These are phyloP conservation scores for Diddensiella caesifluorescens DNA, from an alignment of 805 yeast genomes.

Conservation along the genomic window DNA sequence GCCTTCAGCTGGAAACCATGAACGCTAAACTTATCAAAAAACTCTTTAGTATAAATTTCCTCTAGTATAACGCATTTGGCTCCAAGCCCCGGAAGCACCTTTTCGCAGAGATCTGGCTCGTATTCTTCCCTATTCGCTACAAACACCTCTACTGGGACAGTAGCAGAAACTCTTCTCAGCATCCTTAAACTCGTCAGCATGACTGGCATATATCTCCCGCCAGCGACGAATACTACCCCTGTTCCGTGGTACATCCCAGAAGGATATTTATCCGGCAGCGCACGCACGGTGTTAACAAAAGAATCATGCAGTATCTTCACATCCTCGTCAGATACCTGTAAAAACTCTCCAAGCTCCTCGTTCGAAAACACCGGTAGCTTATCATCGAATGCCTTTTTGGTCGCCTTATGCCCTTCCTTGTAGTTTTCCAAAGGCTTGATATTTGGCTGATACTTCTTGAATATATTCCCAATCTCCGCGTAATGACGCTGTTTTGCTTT, in stretches of 20 bases:
- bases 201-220: slow-evolving; percentile 71
- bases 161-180: slow-evolving; percentile 60
- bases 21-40: slow-evolving; percentile 45
- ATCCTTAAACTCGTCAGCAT: slow-evolving; percentile 60
- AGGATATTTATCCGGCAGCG: slow-evolving; percentile 37
- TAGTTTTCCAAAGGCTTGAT: slow-evolving; percentile 41
- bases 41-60: slow-evolving; percentile 53
- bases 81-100: slow-evolving; percentile 53
- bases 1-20: slow-evolving; percentile 66
- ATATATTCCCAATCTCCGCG: slow-evolving; percentile 38
- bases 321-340: slow-evolving; percentile 43
- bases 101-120: slow-evolving; percentile 65
- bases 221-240: slow-evolving; percentile 71
- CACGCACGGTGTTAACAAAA: slow-evolving; percentile 43
- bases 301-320: slow-evolving; percentile 41
- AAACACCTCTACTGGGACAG: slow-evolving; percentile 74
- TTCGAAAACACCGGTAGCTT: slow-evolving; percentile 44
- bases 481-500: slow-evolving; percentile 24
- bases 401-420: slow-evolving; percentile 37
- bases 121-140: slow-evolving; percentile 67
- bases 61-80: slow-evolving; percentile 65
- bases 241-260: slow-evolving; percentile 32
- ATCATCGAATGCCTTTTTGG: slow-evolving; percentile 24
- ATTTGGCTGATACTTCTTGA: slow-evolving; percentile 43
- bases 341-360: slow-evolving; percentile 44